phyloP scores from a whole-genome alignment of 257 asterid species.

The Nicotiana undulata region DNA sequence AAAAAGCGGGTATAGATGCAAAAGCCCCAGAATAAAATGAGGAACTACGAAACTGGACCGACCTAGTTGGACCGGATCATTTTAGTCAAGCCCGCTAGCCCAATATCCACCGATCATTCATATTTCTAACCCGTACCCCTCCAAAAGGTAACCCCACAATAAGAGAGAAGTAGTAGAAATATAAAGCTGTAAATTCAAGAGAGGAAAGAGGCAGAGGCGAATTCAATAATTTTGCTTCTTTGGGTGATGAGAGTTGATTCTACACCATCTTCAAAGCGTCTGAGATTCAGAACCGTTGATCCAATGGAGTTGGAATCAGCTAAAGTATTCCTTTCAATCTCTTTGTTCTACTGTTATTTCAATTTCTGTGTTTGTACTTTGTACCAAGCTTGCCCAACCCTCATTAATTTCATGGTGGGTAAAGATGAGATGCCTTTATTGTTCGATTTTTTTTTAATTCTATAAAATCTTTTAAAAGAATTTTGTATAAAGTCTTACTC shows the following conservation, averaged over 20 bases:
- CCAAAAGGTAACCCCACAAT: not conserved
- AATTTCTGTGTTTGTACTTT: not conserved
- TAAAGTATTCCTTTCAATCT: conserved; percentile 29
- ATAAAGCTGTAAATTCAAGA: not conserved
- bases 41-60: too few relatives aligned
- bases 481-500: not conserved
- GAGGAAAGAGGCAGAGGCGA: not conserved
- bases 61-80: too few relatives aligned
- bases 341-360: not conserved
- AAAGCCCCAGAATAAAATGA: too few relatives aligned
- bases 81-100: not conserved
- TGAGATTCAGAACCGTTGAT: conserved; percentile 40
- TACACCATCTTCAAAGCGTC: conserved; percentile 47
- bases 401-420: too few relatives aligned
- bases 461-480: not conserved
- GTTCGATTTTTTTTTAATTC: not conserved
- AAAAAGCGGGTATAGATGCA: too few relatives aligned
- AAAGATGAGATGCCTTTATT: not conserved
- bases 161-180: not conserved
- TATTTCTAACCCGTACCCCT: too few relatives aligned
- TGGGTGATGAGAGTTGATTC: conserved; percentile 59
- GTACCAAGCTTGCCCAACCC: too few relatives aligned
- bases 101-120: not conserved
- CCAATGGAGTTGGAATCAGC: conserved; percentile 73
- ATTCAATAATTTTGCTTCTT: conserved; percentile 12